These are phyloP conservation scores for Dictyostelium firmibasis DNA, from an alignment of 78 protist species.

Conservation along the genomic window DNA sequence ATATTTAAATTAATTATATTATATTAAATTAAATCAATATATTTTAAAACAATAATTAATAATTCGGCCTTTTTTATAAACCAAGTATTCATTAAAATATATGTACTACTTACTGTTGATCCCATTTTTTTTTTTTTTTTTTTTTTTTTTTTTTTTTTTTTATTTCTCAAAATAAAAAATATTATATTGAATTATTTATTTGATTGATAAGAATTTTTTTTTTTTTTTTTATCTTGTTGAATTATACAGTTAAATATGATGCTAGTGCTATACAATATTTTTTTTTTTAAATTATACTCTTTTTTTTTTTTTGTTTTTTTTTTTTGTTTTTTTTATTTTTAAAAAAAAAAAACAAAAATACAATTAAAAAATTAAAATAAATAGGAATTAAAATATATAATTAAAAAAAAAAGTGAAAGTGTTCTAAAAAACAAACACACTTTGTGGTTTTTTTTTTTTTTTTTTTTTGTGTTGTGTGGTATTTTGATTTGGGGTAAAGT, in stretches of 20 bases:
- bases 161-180: too few relatives aligned
- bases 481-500: not conserved
- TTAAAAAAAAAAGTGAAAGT: too few relatives aligned
- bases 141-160: not conserved
- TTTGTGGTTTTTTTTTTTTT: not conserved
- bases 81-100: not conserved
- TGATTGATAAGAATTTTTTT: too few relatives aligned
- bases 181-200: too few relatives aligned
- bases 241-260: not conserved
- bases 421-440: not conserved
- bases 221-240: not conserved
- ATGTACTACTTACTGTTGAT: not conserved
- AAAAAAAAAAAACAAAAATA: too few relatives aligned
- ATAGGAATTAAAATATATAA: too few relatives aligned
- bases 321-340: too few relatives aligned
- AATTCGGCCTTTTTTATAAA: not conserved
- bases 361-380: too few relatives aligned
- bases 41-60: not conserved
- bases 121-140: not conserved
- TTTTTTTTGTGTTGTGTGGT: too few relatives aligned
- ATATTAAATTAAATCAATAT: not conserved
- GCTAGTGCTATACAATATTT: not conserved
- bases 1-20: not conserved
- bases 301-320: too few relatives aligned
- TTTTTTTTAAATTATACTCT: too few relatives aligned